A percentile compares a stretch with the other conserved stretches of the same genome.
Evolutionary conservation across 2,329 filamentous ascomycete genomes (phyloP).

Genomic region (Verticillium dahliae): DNA sequence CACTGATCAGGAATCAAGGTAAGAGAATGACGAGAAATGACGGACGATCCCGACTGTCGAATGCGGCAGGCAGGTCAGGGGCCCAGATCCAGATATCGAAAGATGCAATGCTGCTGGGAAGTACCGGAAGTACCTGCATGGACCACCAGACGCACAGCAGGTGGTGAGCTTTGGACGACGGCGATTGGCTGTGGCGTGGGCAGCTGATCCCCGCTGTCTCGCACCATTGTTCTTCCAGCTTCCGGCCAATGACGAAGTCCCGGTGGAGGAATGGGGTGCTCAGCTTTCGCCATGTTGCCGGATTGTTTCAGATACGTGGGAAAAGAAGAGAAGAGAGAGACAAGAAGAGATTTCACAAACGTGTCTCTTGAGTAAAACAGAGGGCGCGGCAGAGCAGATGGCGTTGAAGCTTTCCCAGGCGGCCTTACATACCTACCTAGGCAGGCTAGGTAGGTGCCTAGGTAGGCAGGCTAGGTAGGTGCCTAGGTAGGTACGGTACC

Average conservation of each 20-base stretch:
- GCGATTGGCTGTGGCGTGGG: background rate
- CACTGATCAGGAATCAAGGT: background rate
- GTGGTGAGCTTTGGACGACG: constrained; percentile 1
- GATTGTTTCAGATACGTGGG: background rate
- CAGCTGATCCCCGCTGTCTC: constrained; percentile 8
- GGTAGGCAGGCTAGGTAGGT: no score
- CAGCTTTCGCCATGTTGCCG: background rate
- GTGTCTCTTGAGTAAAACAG: background rate
- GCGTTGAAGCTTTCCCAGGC: no score
- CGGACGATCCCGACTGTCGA: background rate
- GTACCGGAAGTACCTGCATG: constrained; percentile 11
- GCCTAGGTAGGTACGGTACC: no score
- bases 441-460: no score
- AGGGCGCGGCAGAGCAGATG: no score
- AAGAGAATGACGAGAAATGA: background rate
- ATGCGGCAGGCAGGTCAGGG: background rate
- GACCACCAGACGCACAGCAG: constrained; percentile 9
- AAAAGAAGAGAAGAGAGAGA: background rate
- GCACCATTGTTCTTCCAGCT: constrained; percentile 9
- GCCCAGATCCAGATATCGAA: background rate
- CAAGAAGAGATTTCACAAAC: background rate
- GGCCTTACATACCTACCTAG: no score
- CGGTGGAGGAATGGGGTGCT: background rate
- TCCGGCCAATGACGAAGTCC: background rate
- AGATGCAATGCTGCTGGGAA: background rate